Evolutionary conservation across 2,329 filamentous ascomycete species (phyloP), one percentile per base, ranked within the genome.

Genomic region (Aspergillus alliaceus): DNA sequence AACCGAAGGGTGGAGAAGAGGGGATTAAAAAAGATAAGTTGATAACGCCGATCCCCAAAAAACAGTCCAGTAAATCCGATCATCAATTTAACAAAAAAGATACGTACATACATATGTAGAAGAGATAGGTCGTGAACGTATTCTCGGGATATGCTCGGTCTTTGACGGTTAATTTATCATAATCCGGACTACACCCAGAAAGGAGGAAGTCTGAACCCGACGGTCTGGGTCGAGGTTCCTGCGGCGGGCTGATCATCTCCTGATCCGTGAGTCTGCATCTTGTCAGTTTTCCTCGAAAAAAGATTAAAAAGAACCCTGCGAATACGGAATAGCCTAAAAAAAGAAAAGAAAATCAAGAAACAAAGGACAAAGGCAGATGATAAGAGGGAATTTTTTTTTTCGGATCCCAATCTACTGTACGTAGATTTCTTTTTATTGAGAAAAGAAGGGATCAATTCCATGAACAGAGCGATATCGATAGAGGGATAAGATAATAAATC

Each of bases 181-280:
- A 44, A 27, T 40, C 18, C 22, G 34, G 32, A 39, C 47, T 37
- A 49, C 35, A 32, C 27, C 25, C 20, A 35, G 29, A 39, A 40
- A 46, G 29, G 39, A 32, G 50, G 51, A 53, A 56, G 48, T 42
- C 50, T 55, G 59, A 63, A 65, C 64, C 67, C 67, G 67, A 69
- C 59, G 29, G 63, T 61, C 53, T 67, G 67, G 67, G 59, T 66
- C 65, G 56, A 66, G 59, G 67, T 68, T 67, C 64, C 66, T 68
- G 66, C 65, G 66, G 61, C 64, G 62, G 64, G 63, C 53, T 64
- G 62, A 63, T 66, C 64, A 39, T 44, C 58, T 59, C 58, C 60
- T 57, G 57, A 57, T 59, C 60, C 57, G 54, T 61, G 24, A 44
- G 40, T 15, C 40, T 44, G 24, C 40, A 44, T 25, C 20, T 22